Evolutionary conservation across 805 yeast species (phyloP).

Genomic region (Kodamaea restingae): DNA sequence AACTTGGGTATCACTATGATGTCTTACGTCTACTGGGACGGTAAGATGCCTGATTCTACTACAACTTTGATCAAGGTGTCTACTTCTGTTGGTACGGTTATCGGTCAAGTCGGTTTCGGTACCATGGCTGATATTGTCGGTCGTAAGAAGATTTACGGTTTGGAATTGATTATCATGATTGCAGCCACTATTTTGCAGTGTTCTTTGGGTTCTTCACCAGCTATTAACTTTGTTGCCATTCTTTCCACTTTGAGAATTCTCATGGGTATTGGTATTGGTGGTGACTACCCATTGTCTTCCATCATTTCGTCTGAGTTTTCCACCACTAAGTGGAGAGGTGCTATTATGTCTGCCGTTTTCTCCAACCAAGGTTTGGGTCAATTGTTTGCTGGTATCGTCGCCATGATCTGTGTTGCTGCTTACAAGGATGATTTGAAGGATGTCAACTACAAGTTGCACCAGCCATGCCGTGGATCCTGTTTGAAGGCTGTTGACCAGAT

Average conservation of each 20-base stretch:
- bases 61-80: constrained; percentile 77
- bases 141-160: constrained; percentile 83
- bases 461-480: constrained; percentile 60
- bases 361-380: constrained; percentile 98
- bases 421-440: constrained; percentile 56
- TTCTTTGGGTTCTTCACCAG: constrained; percentile 66
- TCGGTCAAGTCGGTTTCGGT: constrained; percentile 88
- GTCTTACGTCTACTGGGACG: constrained; percentile 68
- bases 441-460: constrained; percentile 49
- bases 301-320: constrained; percentile 89
- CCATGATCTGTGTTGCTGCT: constrained; percentile 70
- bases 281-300: constrained; percentile 94
- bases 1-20: constrained; percentile 79
- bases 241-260: constrained; percentile 75
- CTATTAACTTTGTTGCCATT: constrained; percentile 68
- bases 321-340: constrained; percentile 97
- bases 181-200: constrained; percentile 76
- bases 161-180: constrained; percentile 81
- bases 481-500: constrained; percentile 79
- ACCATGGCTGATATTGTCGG: constrained; percentile 76
- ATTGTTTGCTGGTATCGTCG: constrained; percentile 79
- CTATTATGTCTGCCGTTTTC: constrained; percentile 93
- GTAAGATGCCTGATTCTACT: constrained; percentile 65
- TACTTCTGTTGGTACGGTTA: constrained; percentile 90
- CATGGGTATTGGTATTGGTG: constrained; percentile 97